Base-by-base conservation (phyloP, 2,329 filamentous ascomycete species). In the Zymoseptoria crescenta region DNA sequence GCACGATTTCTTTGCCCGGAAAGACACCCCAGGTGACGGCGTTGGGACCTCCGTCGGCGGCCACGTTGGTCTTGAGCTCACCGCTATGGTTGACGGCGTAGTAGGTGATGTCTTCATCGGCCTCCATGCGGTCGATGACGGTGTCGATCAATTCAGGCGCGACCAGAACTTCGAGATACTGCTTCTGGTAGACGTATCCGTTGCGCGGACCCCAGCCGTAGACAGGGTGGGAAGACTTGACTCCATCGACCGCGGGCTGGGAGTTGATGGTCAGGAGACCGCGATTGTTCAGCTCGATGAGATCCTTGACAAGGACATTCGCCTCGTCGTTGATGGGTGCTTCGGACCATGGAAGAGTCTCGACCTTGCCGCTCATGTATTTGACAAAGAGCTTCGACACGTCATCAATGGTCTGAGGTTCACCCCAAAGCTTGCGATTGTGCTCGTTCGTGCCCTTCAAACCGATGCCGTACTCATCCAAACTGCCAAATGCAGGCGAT, bases 21-120 rank as follows among this genome's bases (percentile, higher is more conserved):
- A 97, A 99, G 35, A 99, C 95, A 75, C 94, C 94, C 94, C 94
- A 99, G 1, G 94, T 99, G 54, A 99, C 89, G n/a, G 94, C 94
- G 69, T 99, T 99, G 45, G 94, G 94, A 6, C 72, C 71, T 5
- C 91, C 89, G 67, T 95, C 91, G 21, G 85, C 84, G 8, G 87
- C 86, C 1, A 91, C 86, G 70, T 99, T 97, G 28, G 91, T 94
- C 74, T 86, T 86, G 58, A 97, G 80, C 59, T 87, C 84, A 28
- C 93, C 92, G 20, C 82, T 81, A 74, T 90, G 92, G 68, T 89
- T 94, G 62, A 96, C 91, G 52, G 91, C 91, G 70, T 97, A 96
- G 78, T 95, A 99, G 0, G 93, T 96, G 70, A 99, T 79, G 65
- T 95, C 88, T 2, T 87, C 83, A 68, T 94, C 84, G 53, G 82